A percentile compares a stretch with the other conserved stretches of the same genome.
These are phyloP conservation scores for Trichoderma sp. DNA, from an alignment of 2,329 filamentous ascomycete genomes.

Conservation along the genomic window DNA sequence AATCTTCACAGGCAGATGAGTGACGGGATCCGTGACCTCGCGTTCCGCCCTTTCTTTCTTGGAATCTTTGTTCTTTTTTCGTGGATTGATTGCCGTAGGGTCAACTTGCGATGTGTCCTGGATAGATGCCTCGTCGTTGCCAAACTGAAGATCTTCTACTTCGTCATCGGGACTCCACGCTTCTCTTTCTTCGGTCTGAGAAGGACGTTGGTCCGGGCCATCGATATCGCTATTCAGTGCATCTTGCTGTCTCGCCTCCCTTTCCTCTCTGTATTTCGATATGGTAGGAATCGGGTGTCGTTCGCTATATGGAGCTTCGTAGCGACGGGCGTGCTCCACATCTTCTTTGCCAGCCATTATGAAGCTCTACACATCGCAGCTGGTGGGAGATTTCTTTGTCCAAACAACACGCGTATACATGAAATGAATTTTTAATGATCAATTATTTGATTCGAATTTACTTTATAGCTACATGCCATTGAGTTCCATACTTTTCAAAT, in stretches of 20 bases:
- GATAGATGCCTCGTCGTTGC: slow-evolving; percentile 20
- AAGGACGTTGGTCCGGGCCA: slow-evolving; percentile 20
- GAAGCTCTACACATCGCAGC: not conserved
- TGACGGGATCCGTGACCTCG: slow-evolving; percentile 70
- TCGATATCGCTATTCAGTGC: slow-evolving; percentile 31
- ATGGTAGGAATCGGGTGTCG: slow-evolving; percentile 48
- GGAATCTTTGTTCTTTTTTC: slow-evolving; percentile 47
- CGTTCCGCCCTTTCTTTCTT: slow-evolving; percentile 50
- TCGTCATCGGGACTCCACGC: not conserved
- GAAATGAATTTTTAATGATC: not conserved
- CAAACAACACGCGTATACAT: not conserved
- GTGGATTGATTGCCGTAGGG: slow-evolving; percentile 40
- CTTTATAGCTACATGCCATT: not conserved
- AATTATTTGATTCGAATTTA: not conserved
- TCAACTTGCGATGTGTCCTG: slow-evolving; percentile 39
- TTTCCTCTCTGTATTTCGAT: slow-evolving; percentile 47
- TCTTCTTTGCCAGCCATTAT: slow-evolving; percentile 38
- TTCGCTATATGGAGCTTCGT: slow-evolving; percentile 42
- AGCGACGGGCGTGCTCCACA: slow-evolving; percentile 37
- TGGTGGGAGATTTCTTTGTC: not conserved
- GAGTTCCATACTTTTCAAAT: not conserved
- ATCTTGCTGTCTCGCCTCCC: slow-evolving; percentile 42
- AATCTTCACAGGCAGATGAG: slow-evolving; percentile 65
- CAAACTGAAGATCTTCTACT: not conserved
- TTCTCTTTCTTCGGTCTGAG: slow-evolving; percentile 14